Evolutionary conservation across 2,329 filamentous ascomycete genomes (phyloP).

Genomic region (Pseudomassariella vexata): DNA sequence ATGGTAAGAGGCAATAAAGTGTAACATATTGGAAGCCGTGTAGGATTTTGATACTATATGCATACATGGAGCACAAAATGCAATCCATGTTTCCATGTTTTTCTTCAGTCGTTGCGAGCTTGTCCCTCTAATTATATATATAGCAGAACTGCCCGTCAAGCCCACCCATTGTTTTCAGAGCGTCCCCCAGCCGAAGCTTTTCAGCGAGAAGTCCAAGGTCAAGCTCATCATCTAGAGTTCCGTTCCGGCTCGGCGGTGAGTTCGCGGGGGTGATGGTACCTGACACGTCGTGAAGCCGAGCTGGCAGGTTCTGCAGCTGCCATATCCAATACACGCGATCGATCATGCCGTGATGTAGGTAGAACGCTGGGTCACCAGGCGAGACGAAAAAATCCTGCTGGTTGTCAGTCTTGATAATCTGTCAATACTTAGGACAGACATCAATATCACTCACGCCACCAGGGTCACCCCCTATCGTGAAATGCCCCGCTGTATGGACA

Average conservation of each 20-base stretch:
- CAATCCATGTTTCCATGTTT: background rate
- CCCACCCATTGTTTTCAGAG: constrained; percentile 19
- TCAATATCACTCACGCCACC: too few relatives aligned
- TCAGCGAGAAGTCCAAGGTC: constrained; percentile 13
- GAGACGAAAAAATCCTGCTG: constrained; percentile 13
- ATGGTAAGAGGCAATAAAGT: constrained; percentile 58
- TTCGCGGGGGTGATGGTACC: constrained; percentile 17
- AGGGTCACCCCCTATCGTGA: constrained; percentile 23
- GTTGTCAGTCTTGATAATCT: too few relatives aligned
- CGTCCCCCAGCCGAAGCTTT: constrained; percentile 15
- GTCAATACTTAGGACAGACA: too few relatives aligned
- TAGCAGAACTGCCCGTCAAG: constrained; percentile 21
- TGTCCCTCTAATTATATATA: constrained; percentile 13
- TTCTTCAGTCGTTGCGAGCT: background rate
- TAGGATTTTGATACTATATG: constrained; percentile 2
- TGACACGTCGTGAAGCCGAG: constrained; percentile 10
- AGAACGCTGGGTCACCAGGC: constrained; percentile 15
- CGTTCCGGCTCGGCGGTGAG: constrained; percentile 13
- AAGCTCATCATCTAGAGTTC: constrained; percentile 15
- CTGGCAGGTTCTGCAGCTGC: constrained; percentile 12
- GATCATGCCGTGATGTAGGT: constrained; percentile 16
- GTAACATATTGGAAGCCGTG: too few relatives aligned
- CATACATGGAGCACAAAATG: background rate
- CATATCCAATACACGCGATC: constrained; percentile 15
- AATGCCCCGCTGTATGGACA: constrained; percentile 21